phyloP scores from a whole-genome alignment of 1,284 basidiomycete genomes.

The Puccinia horiana region DNA sequence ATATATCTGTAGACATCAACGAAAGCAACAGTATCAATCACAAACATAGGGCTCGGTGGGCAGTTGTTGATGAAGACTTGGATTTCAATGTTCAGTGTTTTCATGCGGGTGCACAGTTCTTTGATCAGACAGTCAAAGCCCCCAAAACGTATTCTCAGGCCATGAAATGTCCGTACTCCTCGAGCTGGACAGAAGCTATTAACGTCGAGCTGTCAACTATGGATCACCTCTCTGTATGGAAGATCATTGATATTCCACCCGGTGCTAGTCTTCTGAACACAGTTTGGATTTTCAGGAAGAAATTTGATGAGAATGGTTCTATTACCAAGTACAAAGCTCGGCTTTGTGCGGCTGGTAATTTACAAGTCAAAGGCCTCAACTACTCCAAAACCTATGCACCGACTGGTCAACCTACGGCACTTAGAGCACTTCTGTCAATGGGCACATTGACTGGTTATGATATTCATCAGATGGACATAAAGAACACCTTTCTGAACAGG shows the following conservation, averaged over 20 bases:
- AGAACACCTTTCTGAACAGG: not conserved
- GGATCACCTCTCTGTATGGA: too few relatives aligned
- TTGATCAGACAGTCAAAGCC: not conserved
- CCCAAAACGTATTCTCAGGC: too few relatives aligned
- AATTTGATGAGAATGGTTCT: too few relatives aligned
- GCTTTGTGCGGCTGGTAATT: not conserved
- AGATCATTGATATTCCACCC: too few relatives aligned
- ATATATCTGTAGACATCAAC: not conserved
- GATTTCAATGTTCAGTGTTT: not conserved
- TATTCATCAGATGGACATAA: constrained; percentile 4
- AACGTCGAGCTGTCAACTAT: too few relatives aligned
- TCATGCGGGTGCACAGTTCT: not conserved
- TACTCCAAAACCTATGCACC: not conserved
- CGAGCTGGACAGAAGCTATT: too few relatives aligned
- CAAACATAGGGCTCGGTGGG: not conserved
- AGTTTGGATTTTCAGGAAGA: too few relatives aligned
- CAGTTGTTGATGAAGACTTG: not conserved
- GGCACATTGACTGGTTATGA: not conserved
- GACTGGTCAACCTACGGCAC: not conserved
- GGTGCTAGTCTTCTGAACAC: too few relatives aligned
- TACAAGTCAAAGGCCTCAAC: not conserved
- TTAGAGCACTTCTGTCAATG: not conserved
- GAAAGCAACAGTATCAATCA: not conserved
- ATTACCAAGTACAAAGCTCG: not conserved
- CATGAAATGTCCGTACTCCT: too few relatives aligned